phyloP scores from a whole-genome alignment of 371 early-diverging fungal genomes.

The Blakeslea trispora region DNA sequence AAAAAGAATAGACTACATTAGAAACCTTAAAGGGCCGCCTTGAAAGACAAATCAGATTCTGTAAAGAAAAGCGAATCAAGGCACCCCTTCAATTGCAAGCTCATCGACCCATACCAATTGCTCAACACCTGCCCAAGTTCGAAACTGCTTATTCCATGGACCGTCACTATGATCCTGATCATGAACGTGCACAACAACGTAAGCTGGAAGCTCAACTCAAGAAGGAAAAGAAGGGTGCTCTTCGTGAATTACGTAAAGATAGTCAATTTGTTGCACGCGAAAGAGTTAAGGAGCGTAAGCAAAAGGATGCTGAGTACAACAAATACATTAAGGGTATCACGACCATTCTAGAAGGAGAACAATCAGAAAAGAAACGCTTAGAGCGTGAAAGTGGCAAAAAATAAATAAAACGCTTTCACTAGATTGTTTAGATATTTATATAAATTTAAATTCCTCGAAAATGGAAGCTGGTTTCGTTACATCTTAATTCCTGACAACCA shows the following conservation, averaged over 20 bases:
- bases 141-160: slow-evolving; percentile 83
- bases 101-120: slow-evolving; percentile 88
- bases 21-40: slow-evolving; percentile 42
- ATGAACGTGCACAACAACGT: slow-evolving; percentile 70
- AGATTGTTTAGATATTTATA: no score
- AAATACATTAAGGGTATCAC: slow-evolving; percentile 87
- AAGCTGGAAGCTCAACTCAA: slow-evolving; percentile 81
- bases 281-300: slow-evolving; percentile 66
- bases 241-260: slow-evolving; percentile 94
- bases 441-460: no score
- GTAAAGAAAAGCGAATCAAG: slow-evolving; percentile 56
- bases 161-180: slow-evolving; percentile 79
- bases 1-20: slow-evolving; percentile 33
- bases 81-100: slow-evolving; percentile 82
- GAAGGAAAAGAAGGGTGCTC: slow-evolving; percentile 91
- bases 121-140: slow-evolving; percentile 89
- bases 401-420: no score
- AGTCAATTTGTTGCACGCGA: slow-evolving; percentile 83
- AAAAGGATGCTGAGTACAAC: slow-evolving; percentile 82
- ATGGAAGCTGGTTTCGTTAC: no score
- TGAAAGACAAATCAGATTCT: slow-evolving; percentile 57
- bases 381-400: slow-evolving; percentile 54
- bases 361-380: slow-evolving; percentile 76
- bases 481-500: no score
- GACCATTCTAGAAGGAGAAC: slow-evolving; percentile 75